Conservation (phyloP, 179 eudicot genomes). For the Heliamphora pulchella region DNA sequence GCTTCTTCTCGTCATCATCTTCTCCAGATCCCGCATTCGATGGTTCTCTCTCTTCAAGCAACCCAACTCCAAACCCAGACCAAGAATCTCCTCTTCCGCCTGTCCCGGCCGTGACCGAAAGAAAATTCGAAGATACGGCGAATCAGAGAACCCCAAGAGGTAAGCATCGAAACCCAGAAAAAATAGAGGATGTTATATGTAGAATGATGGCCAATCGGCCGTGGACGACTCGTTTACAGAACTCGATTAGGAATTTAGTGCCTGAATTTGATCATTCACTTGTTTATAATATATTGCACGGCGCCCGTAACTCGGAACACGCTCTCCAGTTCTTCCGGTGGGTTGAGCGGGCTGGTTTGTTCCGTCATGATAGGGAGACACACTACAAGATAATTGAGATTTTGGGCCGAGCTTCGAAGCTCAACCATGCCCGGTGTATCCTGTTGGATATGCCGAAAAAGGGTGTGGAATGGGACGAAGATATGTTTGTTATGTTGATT, state of each 20-base stretch:
- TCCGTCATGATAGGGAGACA: constrained; percentile 53
- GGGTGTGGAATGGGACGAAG: constrained; percentile 71
- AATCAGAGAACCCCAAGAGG: constrained; percentile 35
- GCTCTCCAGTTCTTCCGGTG: constrained; percentile 88
- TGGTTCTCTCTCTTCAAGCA: constrained; percentile 10
- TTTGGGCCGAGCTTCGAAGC: constrained; percentile 52
- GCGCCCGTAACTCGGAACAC: constrained; percentile 53
- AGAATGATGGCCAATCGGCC: constrained; percentile 87
- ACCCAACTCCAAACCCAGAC: constrained; percentile 17
- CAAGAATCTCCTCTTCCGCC: constrained; percentile 10
- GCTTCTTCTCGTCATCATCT: constrained; percentile 39
- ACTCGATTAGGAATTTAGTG: constrained; percentile 66
- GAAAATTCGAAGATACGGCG: constrained; percentile 6
- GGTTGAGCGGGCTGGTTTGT: constrained; percentile 66
- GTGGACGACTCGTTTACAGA: constrained; percentile 92
- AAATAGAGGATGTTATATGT: constrained; percentile 56
- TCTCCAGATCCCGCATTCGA: constrained; percentile 21
- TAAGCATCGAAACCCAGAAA: constrained; percentile 53
- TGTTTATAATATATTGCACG: constrained; percentile 60
- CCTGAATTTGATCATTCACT: constrained; percentile 54
- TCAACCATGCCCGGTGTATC: constrained; percentile 84
- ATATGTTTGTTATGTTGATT: constrained; percentile 72
- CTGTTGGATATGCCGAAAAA: constrained; percentile 75
- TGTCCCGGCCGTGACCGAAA: constrained; percentile 17
- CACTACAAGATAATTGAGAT: constrained; percentile 69